phyloP scores from a whole-genome alignment of 2,329 filamentous ascomycete species.

The Cordyceps fumosorosea region DNA sequence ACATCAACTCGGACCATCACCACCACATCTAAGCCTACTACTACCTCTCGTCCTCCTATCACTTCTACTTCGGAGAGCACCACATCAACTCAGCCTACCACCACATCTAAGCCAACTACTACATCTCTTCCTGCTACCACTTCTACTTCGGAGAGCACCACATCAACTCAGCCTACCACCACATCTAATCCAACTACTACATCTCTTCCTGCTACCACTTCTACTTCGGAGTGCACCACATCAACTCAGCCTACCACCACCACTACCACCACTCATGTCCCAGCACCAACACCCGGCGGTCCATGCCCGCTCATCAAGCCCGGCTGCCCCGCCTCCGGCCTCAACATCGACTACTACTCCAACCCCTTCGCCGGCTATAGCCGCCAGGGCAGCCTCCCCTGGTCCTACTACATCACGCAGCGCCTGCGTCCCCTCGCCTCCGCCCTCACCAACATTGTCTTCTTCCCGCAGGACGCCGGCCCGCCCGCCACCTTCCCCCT shows the following conservation, averaged over 20 bases:
- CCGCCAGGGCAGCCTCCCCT: slow-evolving; percentile 14
- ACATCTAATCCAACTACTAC: neutral
- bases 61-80: no score
- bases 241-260: neutral
- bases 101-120: neutral
- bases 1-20: neutral
- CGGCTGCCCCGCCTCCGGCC: neutral
- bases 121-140: neutral
- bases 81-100: no score
- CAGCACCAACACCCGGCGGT: neutral
- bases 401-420: slow-evolving; percentile 20
- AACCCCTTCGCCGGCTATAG: slow-evolving; percentile 19
- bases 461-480: slow-evolving; percentile 16
- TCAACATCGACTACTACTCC: slow-evolving; percentile 19
- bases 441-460: slow-evolving; percentile 14
- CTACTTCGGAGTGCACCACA: neutral
- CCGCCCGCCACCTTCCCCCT: neutral
- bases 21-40: neutral
- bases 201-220: neutral
- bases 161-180: neutral
- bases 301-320: neutral
- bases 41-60: neutral
- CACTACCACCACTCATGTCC: neutral
- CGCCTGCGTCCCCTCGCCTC: slow-evolving; percentile 14
- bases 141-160: no score